These are phyloP conservation scores for Inosperma sp. DNA, from an alignment of 768 basidiomycete species.

Conservation along the genomic window DNA sequence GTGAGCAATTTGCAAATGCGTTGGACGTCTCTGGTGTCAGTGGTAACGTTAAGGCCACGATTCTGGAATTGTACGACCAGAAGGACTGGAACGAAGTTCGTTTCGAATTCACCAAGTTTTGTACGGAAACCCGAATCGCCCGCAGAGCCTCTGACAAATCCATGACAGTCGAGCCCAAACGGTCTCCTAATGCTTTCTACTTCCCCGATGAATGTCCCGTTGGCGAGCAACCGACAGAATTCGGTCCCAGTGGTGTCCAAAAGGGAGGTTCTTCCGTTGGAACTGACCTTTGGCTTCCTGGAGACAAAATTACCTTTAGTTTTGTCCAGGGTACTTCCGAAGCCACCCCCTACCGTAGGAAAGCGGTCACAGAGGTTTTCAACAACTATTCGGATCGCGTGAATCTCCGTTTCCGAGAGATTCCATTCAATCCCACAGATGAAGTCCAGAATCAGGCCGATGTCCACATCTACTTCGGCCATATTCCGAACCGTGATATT, in stretches of 20 bases:
- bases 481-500: not conserved
- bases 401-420: constrained; percentile 3
- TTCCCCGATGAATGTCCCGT: not conserved
- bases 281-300: constrained; percentile 9
- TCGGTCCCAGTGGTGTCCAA: not conserved
- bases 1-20: constrained; percentile 2
- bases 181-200: not conserved
- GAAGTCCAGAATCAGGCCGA: not conserved
- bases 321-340: constrained; percentile 8
- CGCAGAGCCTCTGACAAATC: not conserved
- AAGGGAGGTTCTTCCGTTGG: not conserved
- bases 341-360: constrained; percentile 2
- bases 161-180: not conserved
- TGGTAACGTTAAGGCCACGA: not conserved
- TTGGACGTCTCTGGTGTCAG: constrained; percentile 7
- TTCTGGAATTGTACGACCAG: constrained; percentile 3
- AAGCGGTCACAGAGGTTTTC: constrained; percentile 2
- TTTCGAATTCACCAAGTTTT: constrained; percentile 8
- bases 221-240: not conserved
- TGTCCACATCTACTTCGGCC: constrained; percentile 4
- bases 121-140: constrained; percentile 7
- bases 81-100: constrained; percentile 10
- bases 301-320: constrained; percentile 9
- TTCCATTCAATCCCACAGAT: not conserved
- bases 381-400: not conserved